Evolutionary conservation across 208 protist genomes (phyloP), one percentile per base, ranked within the genome.

Genomic region (Lotmaria passim): DNA sequence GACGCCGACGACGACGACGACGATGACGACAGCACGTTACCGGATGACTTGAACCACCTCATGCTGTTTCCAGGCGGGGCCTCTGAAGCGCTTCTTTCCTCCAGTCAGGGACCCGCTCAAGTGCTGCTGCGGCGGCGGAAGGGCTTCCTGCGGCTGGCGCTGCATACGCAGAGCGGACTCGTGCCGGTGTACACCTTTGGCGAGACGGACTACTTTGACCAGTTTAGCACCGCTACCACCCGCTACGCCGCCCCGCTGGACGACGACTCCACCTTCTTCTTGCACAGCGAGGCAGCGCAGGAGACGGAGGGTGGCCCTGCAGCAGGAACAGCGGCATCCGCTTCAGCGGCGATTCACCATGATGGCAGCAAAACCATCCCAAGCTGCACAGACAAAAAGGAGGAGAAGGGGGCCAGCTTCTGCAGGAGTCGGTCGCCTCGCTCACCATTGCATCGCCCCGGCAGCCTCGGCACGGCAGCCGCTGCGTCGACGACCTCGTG

Each of bases 131-230:
- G 70, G 3, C 71, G 79, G 7, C 78, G 85, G 30, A 67, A 75
- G n/a, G 85, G 82, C n/a, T 87, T 89, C 43, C 51, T 89, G 26
- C 72, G 75, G 14, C 71, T 89, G 1, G 77, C 70, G 11, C 56
- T 89, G 19, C 71, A 86, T 63, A 75, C 67, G 12, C 73, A 73
- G 34, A 62, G 68, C 41, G 55, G 59, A 43, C 73, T 89, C 21
- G 78, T 89, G 41, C 80, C 83, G 15, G 63, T 75, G 51, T 85
- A 79, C 75, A 81, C 71, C n/a, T 87, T 87, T 41, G 75, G 81
- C 28, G 83, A 89, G 56, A 86, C 74, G 38, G 75, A 89, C 73
- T 86, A 79, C 52, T 85, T 79, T 50, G 73, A 79, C 31, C 75
- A 82, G 51, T 51, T 61, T 59, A 55, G 34, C 55, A 73, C 68